Base-by-base conservation (phyloP, 768 basidiomycete genomes). In the Suillus variegatus region DNA sequence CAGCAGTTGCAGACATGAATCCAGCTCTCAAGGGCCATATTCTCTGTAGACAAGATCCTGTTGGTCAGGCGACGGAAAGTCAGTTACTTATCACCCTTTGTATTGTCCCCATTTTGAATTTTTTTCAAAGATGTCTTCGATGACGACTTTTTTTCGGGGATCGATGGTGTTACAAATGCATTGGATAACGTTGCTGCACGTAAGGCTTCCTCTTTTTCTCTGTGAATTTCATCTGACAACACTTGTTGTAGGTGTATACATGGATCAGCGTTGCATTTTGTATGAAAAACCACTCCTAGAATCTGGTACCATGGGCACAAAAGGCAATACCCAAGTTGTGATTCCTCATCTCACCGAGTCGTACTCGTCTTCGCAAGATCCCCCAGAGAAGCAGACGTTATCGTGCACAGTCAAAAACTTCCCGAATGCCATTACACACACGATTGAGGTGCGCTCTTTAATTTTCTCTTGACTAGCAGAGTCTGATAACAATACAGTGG, bases 321-420 rank as follows among this genome's bases (percentile, higher is more conserved):
- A 99, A 80, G 97, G 95, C 68, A 99, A 99, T 77, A 89, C 91
- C 6, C 97, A 99, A 79, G 95, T 99, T 68, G 85, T 99, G 64
- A 86, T 98, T 60, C 97, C 97, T 25, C 87, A 97, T 76, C 69
- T 98, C 47, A 97, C 97, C 16, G 97, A 99, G 78, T 97, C 94
- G 20, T 99, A 99, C 77, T 90, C 93, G 16, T 97, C 95, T 10
- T 98, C 96, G 16, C 97, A 99, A 78, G 97, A 99, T 75, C 97
- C 97, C 54, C 97, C 97, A 10, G 97, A 99, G 81, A 99, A 97
- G 79, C 92, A 96, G 74, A 90, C 95, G 2, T 93, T 97, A 28
- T 93, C 93, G 32, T 99, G 97, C 77, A 99, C 97, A 1, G 91
- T 99, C 76, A 99, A 98, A 82, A 98, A 94, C 79, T 99, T 99